A percentile compares a stretch with the other conserved stretches of the same genome.
Conservation (phyloP, 2,329 filamentous ascomycete genomes). For the Penicillium sp. region DNA sequence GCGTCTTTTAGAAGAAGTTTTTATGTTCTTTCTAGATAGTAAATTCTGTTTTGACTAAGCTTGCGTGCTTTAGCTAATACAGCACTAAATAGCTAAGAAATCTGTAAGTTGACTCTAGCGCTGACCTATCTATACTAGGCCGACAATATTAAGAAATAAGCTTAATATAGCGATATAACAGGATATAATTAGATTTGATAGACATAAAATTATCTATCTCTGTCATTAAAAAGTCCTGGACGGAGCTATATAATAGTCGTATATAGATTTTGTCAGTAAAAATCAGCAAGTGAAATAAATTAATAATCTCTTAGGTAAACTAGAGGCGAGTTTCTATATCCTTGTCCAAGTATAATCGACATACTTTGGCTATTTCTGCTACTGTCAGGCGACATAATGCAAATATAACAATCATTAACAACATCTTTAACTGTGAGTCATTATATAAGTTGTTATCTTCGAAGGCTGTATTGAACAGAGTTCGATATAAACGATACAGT, state of each 20-base stretch:
- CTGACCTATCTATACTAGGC: background rate
- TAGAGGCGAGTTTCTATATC: slow-evolving; percentile 10
- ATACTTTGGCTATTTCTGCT: slow-evolving; percentile 14
- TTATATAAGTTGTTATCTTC: slow-evolving; percentile 4
- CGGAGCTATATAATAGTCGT: slow-evolving; percentile 18
- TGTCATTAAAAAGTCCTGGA: slow-evolving; percentile 19
- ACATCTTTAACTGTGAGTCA: background rate
- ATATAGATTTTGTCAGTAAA: slow-evolving; percentile 14
- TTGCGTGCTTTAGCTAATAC: slow-evolving; percentile 18
- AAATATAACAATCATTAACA: slow-evolving; percentile 14
- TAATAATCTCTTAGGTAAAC: slow-evolving; percentile 14
- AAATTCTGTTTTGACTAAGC: slow-evolving; percentile 12
- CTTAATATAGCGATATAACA: slow-evolving; percentile 16
- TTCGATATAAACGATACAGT: slow-evolving; percentile 15
- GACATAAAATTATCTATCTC: slow-evolving; percentile 8
- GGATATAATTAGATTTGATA: slow-evolving; percentile 7
- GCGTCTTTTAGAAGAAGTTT: slow-evolving; percentile 3
- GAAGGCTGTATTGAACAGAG: slow-evolving; percentile 4
- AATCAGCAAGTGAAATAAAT: slow-evolving; percentile 17
- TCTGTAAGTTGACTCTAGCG: background rate
- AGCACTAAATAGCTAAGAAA: slow-evolving; percentile 17
- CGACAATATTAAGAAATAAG: slow-evolving; percentile 10
- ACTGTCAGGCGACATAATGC: slow-evolving; percentile 14
- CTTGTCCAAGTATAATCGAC: slow-evolving; percentile 9
- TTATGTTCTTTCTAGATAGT: slow-evolving; percentile 5